Conservation (phyloP, 2,329 filamentous ascomycete genomes). For the Talaromyces sp. region DNA sequence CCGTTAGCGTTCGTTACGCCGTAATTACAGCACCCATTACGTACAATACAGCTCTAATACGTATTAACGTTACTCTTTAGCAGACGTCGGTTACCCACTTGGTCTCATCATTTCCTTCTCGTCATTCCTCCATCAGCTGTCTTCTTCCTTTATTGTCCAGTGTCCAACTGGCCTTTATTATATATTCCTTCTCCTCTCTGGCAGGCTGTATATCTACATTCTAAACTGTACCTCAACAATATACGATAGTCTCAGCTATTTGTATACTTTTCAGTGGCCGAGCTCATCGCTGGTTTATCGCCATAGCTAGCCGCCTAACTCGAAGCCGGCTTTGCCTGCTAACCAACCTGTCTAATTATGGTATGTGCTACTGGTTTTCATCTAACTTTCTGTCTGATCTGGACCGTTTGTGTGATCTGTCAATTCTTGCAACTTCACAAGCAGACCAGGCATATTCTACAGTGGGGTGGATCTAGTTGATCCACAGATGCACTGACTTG, state of each 20-base stretch:
- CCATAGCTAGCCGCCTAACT: background rate
- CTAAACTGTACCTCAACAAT: background rate
- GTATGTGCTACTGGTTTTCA: background rate
- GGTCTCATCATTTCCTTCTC: background rate
- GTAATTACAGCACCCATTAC: background rate
- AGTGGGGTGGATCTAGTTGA: background rate
- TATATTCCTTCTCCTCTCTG: background rate
- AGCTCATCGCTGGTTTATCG: conserved; percentile 1
- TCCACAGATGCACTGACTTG: conserved; percentile 24
- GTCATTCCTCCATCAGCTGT: conserved; percentile 4
- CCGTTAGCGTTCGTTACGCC: background rate
- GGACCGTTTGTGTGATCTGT: background rate
- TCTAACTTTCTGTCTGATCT: background rate
- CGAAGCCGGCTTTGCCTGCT: background rate
- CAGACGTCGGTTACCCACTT: background rate
- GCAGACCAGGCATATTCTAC: background rate
- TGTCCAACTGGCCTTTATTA: background rate
- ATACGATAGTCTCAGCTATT: background rate
- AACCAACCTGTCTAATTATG: background rate
- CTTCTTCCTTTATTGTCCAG: background rate
- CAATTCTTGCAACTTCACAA: background rate
- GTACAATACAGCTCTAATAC: background rate
- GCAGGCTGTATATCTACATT: background rate
- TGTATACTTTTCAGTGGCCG: background rate
- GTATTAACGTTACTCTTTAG: background rate